Percentiles rank a stretch among this genome's conserved stretches.
Conservation (phyloP, 352 stramenopile genomes). For the Lagenidium sp. region DNA sequence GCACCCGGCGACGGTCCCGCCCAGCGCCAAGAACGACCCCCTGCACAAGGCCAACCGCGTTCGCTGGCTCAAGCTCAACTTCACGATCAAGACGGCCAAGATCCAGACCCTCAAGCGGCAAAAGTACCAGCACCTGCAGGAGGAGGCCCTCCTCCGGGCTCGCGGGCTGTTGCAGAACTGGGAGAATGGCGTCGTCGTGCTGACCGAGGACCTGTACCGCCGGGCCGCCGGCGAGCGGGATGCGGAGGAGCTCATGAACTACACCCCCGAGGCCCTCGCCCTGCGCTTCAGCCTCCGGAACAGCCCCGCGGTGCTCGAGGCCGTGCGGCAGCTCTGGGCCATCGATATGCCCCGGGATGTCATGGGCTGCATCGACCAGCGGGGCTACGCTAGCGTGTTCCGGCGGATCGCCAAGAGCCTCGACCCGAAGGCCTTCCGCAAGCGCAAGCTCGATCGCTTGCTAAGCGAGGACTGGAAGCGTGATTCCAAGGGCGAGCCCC, state of each 20-base stretch:
- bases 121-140: constrained; percentile 69
- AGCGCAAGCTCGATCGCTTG: constrained; percentile 27
- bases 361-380: constrained; percentile 51
- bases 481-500: constrained; percentile 38
- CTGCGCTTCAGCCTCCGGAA: constrained; percentile 61
- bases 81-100: constrained; percentile 52
- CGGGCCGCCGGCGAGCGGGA: constrained; percentile 32
- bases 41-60: constrained; percentile 15
- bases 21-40: too few relatives aligned
- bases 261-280: constrained; percentile 53
- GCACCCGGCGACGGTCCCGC: too few relatives aligned
- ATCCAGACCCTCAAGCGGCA: constrained; percentile 54
- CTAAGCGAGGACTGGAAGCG: constrained; percentile 57
- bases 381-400: constrained; percentile 41
- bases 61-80: constrained; percentile 69
- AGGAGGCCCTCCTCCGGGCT: constrained; percentile 49
- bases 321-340: constrained; percentile 42
- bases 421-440: constrained; percentile 24
- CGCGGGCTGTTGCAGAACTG: constrained; percentile 55
- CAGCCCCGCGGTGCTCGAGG: constrained; percentile 29
- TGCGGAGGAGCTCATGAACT: constrained; percentile 49
- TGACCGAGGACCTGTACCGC: constrained; percentile 53
- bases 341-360: constrained; percentile 44
- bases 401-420: constrained; percentile 45
- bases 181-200: constrained; percentile 45